A percentile compares a stretch with the other conserved stretches of the same genome.
phyloP scores from a whole-genome alignment of 2,329 filamentous ascomycete species.

The Colletotrichum sp. region DNA sequence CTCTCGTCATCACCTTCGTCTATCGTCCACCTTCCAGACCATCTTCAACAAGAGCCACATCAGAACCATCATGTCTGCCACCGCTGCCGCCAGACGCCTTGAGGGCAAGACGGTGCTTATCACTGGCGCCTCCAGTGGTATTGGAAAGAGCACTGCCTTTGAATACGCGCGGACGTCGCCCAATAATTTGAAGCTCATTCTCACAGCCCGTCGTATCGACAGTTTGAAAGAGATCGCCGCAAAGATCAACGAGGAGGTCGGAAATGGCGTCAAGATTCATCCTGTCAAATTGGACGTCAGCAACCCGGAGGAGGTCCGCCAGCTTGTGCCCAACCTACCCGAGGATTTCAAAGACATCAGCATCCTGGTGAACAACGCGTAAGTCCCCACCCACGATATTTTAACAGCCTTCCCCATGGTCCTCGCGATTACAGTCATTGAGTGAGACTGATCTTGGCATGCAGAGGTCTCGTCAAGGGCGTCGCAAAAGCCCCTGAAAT shows the following conservation, averaged over 20 bases:
- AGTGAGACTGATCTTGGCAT: conserved; percentile 7
- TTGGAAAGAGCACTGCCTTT: conserved; percentile 81
- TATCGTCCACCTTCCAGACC: background rate
- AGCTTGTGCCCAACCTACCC: conserved; percentile 76
- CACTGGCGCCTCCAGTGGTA: conserved; percentile 92
- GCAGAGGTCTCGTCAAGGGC: conserved; percentile 85
- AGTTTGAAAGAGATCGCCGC: conserved; percentile 75
- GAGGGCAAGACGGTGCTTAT: conserved; percentile 91
- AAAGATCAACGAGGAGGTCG: conserved; percentile 79
- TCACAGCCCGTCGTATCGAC: conserved; percentile 89
- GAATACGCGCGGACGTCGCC: conserved; percentile 91
- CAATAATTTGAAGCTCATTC: conserved; percentile 78
- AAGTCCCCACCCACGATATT: conserved; percentile 33
- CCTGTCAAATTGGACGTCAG: conserved; percentile 88
- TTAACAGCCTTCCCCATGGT: background rate
- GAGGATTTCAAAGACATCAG: conserved; percentile 85
- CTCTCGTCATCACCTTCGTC: background rate
- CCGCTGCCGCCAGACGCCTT: conserved; percentile 81
- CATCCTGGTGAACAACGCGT: conserved; percentile 96
- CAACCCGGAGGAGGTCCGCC: conserved; percentile 73
- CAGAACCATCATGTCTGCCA: conserved; percentile 51
- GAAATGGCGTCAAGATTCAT: conserved; percentile 80
- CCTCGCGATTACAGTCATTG: background rate
- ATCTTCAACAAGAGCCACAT: background rate
- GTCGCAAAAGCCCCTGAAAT: conserved; percentile 88